Evolutionary conservation across 306 rosid species (phyloP).

Genomic region (Pyrus bretschneideri): DNA sequence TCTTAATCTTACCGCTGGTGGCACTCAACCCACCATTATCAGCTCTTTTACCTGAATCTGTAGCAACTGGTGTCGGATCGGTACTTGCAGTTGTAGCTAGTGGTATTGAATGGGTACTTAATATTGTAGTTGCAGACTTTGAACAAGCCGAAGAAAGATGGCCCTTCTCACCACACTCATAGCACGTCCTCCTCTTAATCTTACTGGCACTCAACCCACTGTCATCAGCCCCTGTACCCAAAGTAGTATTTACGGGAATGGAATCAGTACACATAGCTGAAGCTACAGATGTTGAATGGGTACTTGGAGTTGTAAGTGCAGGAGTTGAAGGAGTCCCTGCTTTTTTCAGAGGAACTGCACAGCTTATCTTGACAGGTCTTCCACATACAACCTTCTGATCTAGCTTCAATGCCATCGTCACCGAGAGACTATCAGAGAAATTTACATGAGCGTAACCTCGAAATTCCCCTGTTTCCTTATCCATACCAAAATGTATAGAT

Average conservation of each 20-base stretch:
- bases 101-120: background rate
- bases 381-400: constrained; percentile 59
- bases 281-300: background rate
- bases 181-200: constrained; percentile 66
- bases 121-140: constrained; percentile 5
- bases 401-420: constrained; percentile 55
- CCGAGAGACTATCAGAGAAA: constrained; percentile 53
- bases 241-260: background rate
- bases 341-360: constrained; percentile 76
- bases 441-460: constrained; percentile 82
- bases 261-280: background rate
- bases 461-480: constrained; percentile 84
- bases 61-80: constrained; percentile 10
- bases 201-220: constrained; percentile 20
- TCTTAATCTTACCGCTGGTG: constrained; percentile 50
- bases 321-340: constrained; percentile 18
- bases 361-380: constrained; percentile 68
- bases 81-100: background rate
- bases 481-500: constrained; percentile 58
- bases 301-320: constrained; percentile 2
- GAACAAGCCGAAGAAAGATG: constrained; percentile 55
- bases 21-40: background rate
- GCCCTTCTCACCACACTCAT: constrained; percentile 74
- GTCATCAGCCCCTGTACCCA: background rate
- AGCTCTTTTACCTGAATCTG: background rate